Evolutionary conservation across 768 basidiomycete genomes (phyloP).

Genomic region (Collybiopsis luxurians): DNA sequence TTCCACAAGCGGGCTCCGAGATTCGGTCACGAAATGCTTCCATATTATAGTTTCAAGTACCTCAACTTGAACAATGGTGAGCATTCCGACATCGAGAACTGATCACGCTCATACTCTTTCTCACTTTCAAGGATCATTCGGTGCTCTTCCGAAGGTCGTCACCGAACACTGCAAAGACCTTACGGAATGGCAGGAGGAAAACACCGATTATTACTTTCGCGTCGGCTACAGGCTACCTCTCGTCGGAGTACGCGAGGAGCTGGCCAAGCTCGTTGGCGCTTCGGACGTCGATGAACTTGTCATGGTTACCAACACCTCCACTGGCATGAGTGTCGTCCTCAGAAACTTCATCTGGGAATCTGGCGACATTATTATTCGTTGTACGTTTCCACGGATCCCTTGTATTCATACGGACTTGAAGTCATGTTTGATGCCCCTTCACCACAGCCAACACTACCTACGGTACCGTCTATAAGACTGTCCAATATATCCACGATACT

Average conservation of each 20-base stretch:
- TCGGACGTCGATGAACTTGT: conserved; percentile 50
- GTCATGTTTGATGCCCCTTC: conserved; percentile 2
- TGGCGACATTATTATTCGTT: conserved; percentile 63
- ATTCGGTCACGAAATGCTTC: not conserved
- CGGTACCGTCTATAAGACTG: conserved; percentile 42
- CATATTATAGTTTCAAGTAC: not conserved
- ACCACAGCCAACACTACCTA: conserved; percentile 54
- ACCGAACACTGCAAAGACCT: conserved; percentile 39
- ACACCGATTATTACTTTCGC: conserved; percentile 56
- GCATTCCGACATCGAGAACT: not conserved
- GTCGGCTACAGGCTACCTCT: conserved; percentile 32
- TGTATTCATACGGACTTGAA: not conserved
- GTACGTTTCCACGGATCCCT: too few relatives aligned
- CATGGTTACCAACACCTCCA: conserved; percentile 58
- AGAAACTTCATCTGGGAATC: conserved; percentile 65
- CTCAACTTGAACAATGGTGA: not conserved
- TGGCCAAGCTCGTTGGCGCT: conserved; percentile 52
- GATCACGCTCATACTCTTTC: conserved; percentile 21
- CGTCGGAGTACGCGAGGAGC: conserved; percentile 35
- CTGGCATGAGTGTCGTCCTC: conserved; percentile 64
- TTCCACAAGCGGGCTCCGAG: not conserved
- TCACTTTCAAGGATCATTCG: conserved; percentile 57
- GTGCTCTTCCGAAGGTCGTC: conserved; percentile 53
- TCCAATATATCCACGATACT: conserved; percentile 49
- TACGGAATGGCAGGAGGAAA: conserved; percentile 41